phyloP scores from a whole-genome alignment of 495 filamentous ascomycete genomes.

The Margaritispora aquatica region DNA sequence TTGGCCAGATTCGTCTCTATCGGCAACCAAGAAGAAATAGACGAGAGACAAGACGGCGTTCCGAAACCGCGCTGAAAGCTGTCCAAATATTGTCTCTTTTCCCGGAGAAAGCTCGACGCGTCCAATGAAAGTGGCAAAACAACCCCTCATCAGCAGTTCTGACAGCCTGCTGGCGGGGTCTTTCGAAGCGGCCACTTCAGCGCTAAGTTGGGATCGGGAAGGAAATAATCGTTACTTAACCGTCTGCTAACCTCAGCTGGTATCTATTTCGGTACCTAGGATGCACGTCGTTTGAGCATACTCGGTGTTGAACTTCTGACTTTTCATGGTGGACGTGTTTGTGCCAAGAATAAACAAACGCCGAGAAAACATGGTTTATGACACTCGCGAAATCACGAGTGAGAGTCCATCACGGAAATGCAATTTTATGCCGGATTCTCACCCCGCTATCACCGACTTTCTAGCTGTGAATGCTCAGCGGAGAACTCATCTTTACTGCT shows the following conservation, averaged over 20 bases:
- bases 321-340: background rate
- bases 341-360: background rate
- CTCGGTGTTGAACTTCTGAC: background rate
- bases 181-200: no score
- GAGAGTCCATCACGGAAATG: background rate
- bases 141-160: background rate
- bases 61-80: background rate
- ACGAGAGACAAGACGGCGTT: background rate
- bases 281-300: background rate
- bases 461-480: no score
- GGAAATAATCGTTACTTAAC: background rate
- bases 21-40: no score
- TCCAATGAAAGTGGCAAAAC: background rate
- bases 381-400: background rate
- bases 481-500: no score
- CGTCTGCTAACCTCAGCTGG: background rate
- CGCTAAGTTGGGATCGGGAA: background rate
- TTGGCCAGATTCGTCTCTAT: no score
- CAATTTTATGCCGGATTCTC: background rate
- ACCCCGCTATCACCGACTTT: background rate
- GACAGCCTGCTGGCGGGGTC: background rate
- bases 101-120: background rate
- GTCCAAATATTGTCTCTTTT: background rate
- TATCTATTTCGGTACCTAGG: background rate
- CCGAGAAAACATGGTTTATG: background rate